Evolutionary conservation across 1,284 basidiomycete genomes (phyloP), one percentile per base, ranked within the genome.

Genomic region (Paramarasmius palmivorus): DNA sequence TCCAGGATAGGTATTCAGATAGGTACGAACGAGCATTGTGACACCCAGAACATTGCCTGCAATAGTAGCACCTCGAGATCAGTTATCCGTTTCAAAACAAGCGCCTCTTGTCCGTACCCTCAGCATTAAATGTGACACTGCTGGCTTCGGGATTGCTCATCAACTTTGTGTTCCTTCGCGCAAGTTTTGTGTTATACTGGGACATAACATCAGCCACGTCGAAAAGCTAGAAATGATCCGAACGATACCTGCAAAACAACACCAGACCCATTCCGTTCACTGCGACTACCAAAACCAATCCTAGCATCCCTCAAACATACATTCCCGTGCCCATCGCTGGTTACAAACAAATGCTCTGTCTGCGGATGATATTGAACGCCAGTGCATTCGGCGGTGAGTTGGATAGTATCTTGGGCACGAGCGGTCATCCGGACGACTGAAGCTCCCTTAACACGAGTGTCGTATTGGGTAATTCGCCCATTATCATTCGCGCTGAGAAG

Each of bases 401-500:
- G 79, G 12, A 89, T 61, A 3, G 69, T 78, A 36, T 77, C 73
- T 57, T 82, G 77, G 1, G 79, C 77, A 29, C 68, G 64, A 25
- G 68, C 65, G 9, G 23, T 55, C 62, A 19, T 42, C 49, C 49
- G 50, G 38, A 29, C 59, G 52, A 59, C 65, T 49, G 23, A 59
- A 56, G 6, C 75, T 68, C 54, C 65, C 60, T 65, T 65, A 22
- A 65, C 68, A 48, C 80, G 71, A 25, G 68, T 63, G 62, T 91
- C 88, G 57, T 86, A 80, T 39, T 81, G 70, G 26, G 84, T 63
- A 49, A 91, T 75, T 38, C 74, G 73, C 0, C 90, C 90, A 61
- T 90, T 86, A 64, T 90, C 84, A 57, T 88, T 79, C 12, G 79
- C 86, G 53, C 80, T 87, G 52, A 92, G 62, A 59, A 88, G 83